These are phyloP conservation scores for Diospyros kaki DNA, from an alignment of 148 eudicot species.

Conservation along the genomic window DNA sequence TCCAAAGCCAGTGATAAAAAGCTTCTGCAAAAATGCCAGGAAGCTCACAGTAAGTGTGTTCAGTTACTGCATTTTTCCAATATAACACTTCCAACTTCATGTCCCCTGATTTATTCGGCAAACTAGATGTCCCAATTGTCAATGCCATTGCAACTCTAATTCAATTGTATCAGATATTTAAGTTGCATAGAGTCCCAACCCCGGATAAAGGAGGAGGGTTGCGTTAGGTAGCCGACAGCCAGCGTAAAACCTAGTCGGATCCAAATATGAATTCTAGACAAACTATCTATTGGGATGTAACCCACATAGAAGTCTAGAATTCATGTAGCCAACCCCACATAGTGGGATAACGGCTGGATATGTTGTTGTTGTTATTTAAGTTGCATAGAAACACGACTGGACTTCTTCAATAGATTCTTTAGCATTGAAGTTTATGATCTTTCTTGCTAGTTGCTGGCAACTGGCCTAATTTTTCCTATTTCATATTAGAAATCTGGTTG, in stretches of 20 bases:
- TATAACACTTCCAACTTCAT: background rate
- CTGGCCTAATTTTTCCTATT: background rate
- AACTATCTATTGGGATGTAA: too few species aligned
- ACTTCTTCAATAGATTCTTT: background rate
- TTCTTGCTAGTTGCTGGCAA: background rate
- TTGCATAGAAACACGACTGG: background rate
- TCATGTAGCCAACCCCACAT: too few species aligned
- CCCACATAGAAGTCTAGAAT: too few species aligned
- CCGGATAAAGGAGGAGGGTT: too few species aligned
- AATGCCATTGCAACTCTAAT: background rate
- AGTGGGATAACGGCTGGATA: too few species aligned
- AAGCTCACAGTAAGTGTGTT: conserved; percentile 67
- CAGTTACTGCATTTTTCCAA: background rate
- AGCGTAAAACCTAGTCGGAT: too few species aligned
- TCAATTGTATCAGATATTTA: too few species aligned
- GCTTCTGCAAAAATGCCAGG: conserved; percentile 91
- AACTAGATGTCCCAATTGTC: background rate
- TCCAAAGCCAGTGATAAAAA: conserved; percentile 59
- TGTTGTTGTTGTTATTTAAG: too few species aligned
- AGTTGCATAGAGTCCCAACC: background rate
- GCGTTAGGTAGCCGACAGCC: too few species aligned
- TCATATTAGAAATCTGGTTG: background rate
- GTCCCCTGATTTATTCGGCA: background rate
- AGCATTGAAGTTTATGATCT: background rate
- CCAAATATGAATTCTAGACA: too few species aligned